These are phyloP conservation scores for Mycotypha africana DNA, from an alignment of 371 early-diverging fungal species.

Conservation along the genomic window DNA sequence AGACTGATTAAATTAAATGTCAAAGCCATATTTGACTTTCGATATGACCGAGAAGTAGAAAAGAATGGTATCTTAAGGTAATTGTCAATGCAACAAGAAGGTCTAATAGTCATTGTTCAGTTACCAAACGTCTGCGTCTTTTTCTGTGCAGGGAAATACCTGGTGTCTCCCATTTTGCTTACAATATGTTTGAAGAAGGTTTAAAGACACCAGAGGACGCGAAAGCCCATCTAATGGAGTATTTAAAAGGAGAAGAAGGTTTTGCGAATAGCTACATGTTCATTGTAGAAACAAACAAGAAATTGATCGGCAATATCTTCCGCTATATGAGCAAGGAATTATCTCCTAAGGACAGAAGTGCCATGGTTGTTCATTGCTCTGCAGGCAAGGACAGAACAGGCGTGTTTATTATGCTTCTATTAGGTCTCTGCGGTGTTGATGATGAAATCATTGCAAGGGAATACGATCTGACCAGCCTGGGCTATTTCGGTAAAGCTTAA, in stretches of 20 bases:
- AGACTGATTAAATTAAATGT: conserved; percentile 44
- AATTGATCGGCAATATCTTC: conserved; percentile 13
- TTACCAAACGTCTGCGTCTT: too few species aligned
- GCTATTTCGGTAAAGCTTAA: conserved; percentile 23
- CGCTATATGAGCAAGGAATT: conserved; percentile 13
- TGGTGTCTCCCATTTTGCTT: conserved; percentile 9
- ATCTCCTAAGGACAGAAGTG: conserved; percentile 1
- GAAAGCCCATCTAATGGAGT: conserved; percentile 6
- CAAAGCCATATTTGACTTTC: conserved; percentile 51
- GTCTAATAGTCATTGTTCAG: too few species aligned
- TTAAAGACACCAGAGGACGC: conserved; percentile 8
- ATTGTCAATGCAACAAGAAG: too few species aligned
- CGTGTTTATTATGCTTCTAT: conserved; percentile 61
- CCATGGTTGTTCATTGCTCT: conserved; percentile 76
- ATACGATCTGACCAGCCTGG: conserved; percentile 49
- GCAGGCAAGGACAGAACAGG: conserved; percentile 88
- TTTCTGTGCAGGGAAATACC: conserved; percentile 5
- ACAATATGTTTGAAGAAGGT: conserved; percentile 10
- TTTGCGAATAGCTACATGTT: conserved; percentile 17
- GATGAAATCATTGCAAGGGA: conserved; percentile 68
- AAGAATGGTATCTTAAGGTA: conserved; percentile 43
- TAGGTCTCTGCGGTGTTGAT: conserved; percentile 64
- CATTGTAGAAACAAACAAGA: conserved; percentile 17
- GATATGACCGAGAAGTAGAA: conserved; percentile 49
- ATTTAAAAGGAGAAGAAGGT: conserved; percentile 14